Percentiles rank a stretch among this genome's conserved stretches.
phyloP scores from a whole-genome alignment of 495 filamentous ascomycete genomes.

The Podospora sp. region DNA sequence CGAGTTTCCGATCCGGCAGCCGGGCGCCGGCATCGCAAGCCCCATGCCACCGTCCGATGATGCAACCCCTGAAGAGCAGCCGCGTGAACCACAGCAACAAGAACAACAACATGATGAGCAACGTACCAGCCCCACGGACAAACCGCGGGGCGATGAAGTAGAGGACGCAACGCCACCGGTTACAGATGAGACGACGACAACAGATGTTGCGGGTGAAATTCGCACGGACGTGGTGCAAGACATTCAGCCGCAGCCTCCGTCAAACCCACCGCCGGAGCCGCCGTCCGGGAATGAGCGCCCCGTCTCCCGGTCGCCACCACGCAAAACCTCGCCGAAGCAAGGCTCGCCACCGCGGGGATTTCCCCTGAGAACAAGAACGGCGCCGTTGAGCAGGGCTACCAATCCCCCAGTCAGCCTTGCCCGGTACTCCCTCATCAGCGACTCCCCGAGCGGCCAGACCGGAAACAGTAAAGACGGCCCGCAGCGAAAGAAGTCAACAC shows the following conservation, averaged over 20 bases:
- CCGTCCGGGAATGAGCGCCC: slow-evolving; percentile 24
- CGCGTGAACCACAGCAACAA: slow-evolving; percentile 10
- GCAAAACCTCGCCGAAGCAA: slow-evolving; percentile 12
- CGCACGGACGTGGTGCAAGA: slow-evolving; percentile 25
- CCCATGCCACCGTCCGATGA: slow-evolving; percentile 30
- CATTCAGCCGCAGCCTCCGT: slow-evolving; percentile 25
- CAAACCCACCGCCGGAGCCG: slow-evolving; percentile 29
- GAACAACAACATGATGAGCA: not conserved
- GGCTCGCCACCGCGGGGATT: slow-evolving; percentile 21
- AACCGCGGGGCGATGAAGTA: not conserved
- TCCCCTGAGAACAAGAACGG: slow-evolving; percentile 25
- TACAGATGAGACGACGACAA: slow-evolving; percentile 2
- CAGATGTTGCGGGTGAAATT: slow-evolving; percentile 17
- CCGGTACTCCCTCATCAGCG: slow-evolving; percentile 47
- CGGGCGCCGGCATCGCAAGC: slow-evolving; percentile 41
- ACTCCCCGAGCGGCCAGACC: slow-evolving; percentile 37
- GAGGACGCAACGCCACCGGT: not conserved
- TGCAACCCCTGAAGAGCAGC: slow-evolving; percentile 18
- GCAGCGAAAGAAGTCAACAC: slow-evolving; percentile 52
- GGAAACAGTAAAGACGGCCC: slow-evolving; percentile 40
- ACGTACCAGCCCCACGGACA: not conserved
- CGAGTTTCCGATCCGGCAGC: slow-evolving; percentile 46
- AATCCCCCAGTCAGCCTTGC: slow-evolving; percentile 39
- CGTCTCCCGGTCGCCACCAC: slow-evolving; percentile 31
- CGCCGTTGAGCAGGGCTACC: slow-evolving; percentile 35